Evolutionary conservation across 163 green algal species (phyloP), one percentile per base, ranked within the genome.

Genomic region (Scenedesmus sp.): DNA sequence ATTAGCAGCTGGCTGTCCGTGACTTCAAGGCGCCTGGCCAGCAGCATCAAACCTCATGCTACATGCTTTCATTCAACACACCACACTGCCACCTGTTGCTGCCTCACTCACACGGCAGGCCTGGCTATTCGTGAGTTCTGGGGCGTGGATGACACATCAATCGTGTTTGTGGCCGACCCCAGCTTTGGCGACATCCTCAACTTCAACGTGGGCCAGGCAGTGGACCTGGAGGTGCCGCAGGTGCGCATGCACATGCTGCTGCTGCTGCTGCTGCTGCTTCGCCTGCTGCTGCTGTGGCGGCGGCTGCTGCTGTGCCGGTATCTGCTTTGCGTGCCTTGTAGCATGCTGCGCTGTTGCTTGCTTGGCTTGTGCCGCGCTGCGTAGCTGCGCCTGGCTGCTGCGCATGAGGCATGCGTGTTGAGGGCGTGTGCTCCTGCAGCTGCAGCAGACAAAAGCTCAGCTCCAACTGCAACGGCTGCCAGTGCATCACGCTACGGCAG

Each of bases 81-180:
- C 23, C 52, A 52, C 26, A 86, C 56, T 57, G 15, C 23, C 15
- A 60, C 20, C 81, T 55, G 10, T 79, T 89, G 67, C 86, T 90
- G 79, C 62, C 46, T 13, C 5, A 8, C 82, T 1, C 10, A 34
- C 2, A 46, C 2, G 20, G 55, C 94, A 95, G 98, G 98, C 13
- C 93, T 99, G 18, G 98, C 98, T 1, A 97, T 99, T 67, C 97
- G 96, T 57, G 98, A 99, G 70, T 99, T 97, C 93, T 99, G 98
- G 98, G 94, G 93, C 1, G 98, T 99, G 20, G 98, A 99, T 90
- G 97, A 97, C 62, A 95, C 97, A 91, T 99, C 98, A 2, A 95
- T 99, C 3, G 98, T 99, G 52, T 98, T 99, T 93, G 98, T 99
- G 52, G 98, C 98, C 1, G 98, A 99, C 90, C 98, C 98, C 52